Percentiles rank a stretch among this genome's conserved stretches.
Conservation (phyloP, 2,329 filamentous ascomycete species). For the Rhinocladiella similis region DNA sequence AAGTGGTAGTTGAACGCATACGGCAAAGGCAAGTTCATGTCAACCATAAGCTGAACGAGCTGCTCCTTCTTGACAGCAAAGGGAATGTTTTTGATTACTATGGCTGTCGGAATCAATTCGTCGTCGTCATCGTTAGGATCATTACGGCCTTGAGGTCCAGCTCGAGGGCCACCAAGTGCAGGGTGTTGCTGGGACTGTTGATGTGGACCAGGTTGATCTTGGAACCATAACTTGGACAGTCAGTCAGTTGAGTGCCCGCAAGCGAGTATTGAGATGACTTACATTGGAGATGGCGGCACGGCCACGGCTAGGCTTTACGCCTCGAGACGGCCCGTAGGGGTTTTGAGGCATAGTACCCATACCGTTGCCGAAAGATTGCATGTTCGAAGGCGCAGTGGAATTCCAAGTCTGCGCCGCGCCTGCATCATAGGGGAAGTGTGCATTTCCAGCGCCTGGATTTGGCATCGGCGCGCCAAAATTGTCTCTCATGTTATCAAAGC, state of each 20-base stretch:
- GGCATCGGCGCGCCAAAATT: constrained; percentile 35
- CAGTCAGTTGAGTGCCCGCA: constrained; percentile 2
- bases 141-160: constrained; percentile 42
- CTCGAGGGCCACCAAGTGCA: constrained; percentile 43
- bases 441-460: constrained; percentile 56
- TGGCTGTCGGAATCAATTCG: constrained; percentile 94
- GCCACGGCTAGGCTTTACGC: constrained; percentile 58
- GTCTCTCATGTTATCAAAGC: constrained; percentile 60
- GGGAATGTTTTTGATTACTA: constrained; percentile 99
- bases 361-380: constrained; percentile 58
- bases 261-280: constrained; percentile 41
- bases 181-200: constrained; percentile 45
- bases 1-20: constrained; percentile 99
- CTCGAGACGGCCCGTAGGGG: constrained; percentile 50
- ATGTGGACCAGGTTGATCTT: constrained; percentile 47
- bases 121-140: constrained; percentile 56
- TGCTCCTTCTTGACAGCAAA: constrained; percentile 98
- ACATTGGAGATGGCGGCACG: constrained; percentile 71
- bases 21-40: constrained; percentile 87
- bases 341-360: constrained; percentile 21
- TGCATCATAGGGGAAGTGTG: constrained; percentile 67
- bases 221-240: constrained; percentile 59
- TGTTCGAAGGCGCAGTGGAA: constrained; percentile 65
- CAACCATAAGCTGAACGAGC: constrained; percentile 88
- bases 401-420: constrained; percentile 75